Base-by-base conservation (phyloP, 192 early-diverging fungal genomes). In the Mortierella alpina region DNA sequence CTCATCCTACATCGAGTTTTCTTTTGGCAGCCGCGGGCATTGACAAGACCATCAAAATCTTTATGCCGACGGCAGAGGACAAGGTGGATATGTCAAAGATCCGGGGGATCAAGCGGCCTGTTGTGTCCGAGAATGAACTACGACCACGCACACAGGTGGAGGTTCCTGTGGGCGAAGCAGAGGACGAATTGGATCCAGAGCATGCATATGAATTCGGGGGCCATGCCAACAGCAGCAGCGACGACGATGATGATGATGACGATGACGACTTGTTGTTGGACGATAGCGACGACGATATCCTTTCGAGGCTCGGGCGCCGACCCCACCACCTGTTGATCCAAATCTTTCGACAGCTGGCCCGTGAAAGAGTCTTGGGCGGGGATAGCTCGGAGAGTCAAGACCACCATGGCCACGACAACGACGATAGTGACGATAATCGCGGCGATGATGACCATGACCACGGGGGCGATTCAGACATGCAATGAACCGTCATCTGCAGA, bases 21-120 rank as follows among this genome's bases (percentile, higher is more conserved):
- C 6, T 85, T 31, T 45, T 93, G 17, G 90, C 90, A 7, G 88
- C 92, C 2, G 93, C 93, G 0, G 94, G 94, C 0, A 94, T 95
- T 22, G 94, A 94, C 63, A 81, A 86, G 41, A 92, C 90, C 8
- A 83, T 91, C 47, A 93, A 94, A 69, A 84, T 95, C 49, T 91
- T 94, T 57, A 75, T 83, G 41, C 86, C 91, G 7, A 86, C 67
- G 12, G 81, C 74, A 20, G 70, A 59, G 7, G 68, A 76, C 15
- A 64, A 53, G 4, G 56, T 71, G 8, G 59, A 83, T 23, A 18
- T 81, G 23, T 86, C 84, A 46, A 56, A 72, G 56, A 44, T 72
- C 23, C 61, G 69, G 9, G 75, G 65, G 5, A 52, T 83, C 55
- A 68, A 58, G 52, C 20, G 45, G 7, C 66, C 66, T 0, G 59